Percentiles rank a stretch among this genome's conserved stretches.
Conservation (phyloP, 441 rosid species). For the Erysimum pusillum region DNA sequence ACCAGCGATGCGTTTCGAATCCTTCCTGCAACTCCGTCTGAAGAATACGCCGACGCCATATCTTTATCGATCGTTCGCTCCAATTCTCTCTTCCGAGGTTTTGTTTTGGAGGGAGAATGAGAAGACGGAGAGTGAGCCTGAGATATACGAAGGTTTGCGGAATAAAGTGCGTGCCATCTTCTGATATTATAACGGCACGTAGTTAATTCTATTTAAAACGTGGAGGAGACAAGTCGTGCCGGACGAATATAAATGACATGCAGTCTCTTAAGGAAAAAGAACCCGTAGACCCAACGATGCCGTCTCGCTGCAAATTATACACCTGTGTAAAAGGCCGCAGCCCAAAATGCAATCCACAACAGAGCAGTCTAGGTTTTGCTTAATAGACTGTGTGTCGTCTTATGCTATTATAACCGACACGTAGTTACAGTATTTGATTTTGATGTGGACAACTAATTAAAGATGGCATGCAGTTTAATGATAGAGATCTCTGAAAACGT, state of each 20-base stretch:
- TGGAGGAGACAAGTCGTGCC: neutral
- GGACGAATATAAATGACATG: slow-evolving; percentile 14
- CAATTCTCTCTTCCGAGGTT: slow-evolving; percentile 14
- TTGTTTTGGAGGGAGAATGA: slow-evolving; percentile 40
- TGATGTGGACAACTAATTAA: neutral
- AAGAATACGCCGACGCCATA: slow-evolving; percentile 54
- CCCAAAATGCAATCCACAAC: neutral
- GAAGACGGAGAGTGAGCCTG: slow-evolving; percentile 7
- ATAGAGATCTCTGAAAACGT: neutral
- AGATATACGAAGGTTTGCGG: neutral
- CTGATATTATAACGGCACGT: neutral
- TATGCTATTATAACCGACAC: neutral
- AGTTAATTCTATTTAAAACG: neutral
- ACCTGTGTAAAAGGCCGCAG: neutral
- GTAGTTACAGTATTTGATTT: too few species aligned
- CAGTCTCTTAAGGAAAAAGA: neutral
- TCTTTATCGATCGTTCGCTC: slow-evolving; percentile 5
- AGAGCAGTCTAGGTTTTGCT: neutral
- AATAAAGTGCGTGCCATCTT: slow-evolving; percentile 41
- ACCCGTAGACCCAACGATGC: neutral
- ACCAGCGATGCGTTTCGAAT: slow-evolving; percentile 61
- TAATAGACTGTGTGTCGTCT: neutral
- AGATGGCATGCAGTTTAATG: slow-evolving; percentile 5
- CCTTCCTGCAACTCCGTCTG: slow-evolving; percentile 56
- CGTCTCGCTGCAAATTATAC: neutral